Base-by-base conservation (phyloP, 164 flowering plant species). In the Liquidambar formosana region DNA sequence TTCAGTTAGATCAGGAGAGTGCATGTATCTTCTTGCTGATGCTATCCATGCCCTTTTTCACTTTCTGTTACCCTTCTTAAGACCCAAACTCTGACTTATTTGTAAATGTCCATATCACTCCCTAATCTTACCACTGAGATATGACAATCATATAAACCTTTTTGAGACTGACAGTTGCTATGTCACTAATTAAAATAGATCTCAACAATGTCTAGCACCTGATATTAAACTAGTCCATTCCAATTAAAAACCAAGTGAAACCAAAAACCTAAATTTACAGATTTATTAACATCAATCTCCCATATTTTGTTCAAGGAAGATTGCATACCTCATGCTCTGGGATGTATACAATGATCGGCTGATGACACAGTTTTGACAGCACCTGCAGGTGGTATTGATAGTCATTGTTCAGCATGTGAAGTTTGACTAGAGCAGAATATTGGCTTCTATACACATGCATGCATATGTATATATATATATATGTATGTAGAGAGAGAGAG, bases 261-360 rank as follows among this genome's bases (percentile, higher is more conserved):
- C n/a, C n/a, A 49, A 15, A 33, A 33, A 33, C 41, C 41, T 2
- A 33, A 33, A 33, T 33, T 33, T 56, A 22, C 16, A 25, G n/a
- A n/a, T n/a, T n/a, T n/a, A n/a, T n/a, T n/a, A n/a, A 56, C 27
- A 56, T 25, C 67, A 16, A 19, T 41, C 22, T 45, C 6, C 9
- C 21, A 25, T 33, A 43, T 28, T 23, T 49, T 41, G 49, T 25
- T 23, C 13, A 25, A n/a, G n/a, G 26, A 47, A 19, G 23, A 15
- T 64, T 45, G 54, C 54, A 59, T 81, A 92, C 98, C 94, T 94
- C 98, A 54, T 83, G 89, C 75, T 83, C 96, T 63, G 96, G 95
- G 48, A 94, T 92, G 81, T 88, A 92, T 16, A 94, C 97, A 73
- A 80, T 70, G 61, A 94, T 83, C 49, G 93, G 92, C 77, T 90